Conservation (phyloP, 2,329 filamentous ascomycete genomes). For the Fonsecaea monophora region DNA sequence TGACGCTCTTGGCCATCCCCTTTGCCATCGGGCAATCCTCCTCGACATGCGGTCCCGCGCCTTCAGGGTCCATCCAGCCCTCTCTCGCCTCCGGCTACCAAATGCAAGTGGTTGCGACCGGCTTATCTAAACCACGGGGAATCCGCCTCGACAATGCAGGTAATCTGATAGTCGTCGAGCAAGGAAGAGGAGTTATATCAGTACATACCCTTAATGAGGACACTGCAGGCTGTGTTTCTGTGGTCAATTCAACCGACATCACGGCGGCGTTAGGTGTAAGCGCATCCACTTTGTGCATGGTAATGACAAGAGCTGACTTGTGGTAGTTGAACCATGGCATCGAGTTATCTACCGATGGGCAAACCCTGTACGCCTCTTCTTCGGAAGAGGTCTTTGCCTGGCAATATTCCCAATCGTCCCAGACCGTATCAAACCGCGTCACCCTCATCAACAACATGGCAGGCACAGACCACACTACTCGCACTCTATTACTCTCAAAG, state of each 20-base stretch:
- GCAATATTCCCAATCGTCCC: conserved; percentile 65
- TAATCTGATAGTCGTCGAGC: conserved; percentile 58
- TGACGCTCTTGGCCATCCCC: conserved; percentile 13
- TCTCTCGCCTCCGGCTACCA: conserved; percentile 41
- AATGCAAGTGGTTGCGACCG: conserved; percentile 55
- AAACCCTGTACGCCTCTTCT: conserved; percentile 63
- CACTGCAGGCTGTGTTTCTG: conserved; percentile 42
- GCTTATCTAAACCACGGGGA: conserved; percentile 53
- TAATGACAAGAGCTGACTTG: conserved; percentile 16
- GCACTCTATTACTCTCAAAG: conserved; percentile 69
- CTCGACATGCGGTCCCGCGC: conserved; percentile 35
- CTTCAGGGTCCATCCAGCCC: conserved; percentile 38
- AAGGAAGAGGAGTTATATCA: conserved; percentile 46
- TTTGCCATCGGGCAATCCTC: conserved; percentile 30
- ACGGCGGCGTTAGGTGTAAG: conserved; percentile 33
- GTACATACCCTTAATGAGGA: conserved; percentile 48
- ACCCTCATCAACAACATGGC: conserved; percentile 69
- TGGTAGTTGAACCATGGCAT: conserved; percentile 59
- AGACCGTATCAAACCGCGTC: conserved; percentile 54
- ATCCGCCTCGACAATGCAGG: conserved; percentile 57
- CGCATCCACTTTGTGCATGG: conserved; percentile 7
- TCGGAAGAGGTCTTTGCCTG: conserved; percentile 67
- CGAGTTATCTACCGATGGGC: conserved; percentile 56
- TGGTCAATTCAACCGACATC: conserved; percentile 33
- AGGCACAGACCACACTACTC: conserved; percentile 66